phyloP scores from a whole-genome alignment of 495 filamentous ascomycete species.

The Neurospora sp. region DNA sequence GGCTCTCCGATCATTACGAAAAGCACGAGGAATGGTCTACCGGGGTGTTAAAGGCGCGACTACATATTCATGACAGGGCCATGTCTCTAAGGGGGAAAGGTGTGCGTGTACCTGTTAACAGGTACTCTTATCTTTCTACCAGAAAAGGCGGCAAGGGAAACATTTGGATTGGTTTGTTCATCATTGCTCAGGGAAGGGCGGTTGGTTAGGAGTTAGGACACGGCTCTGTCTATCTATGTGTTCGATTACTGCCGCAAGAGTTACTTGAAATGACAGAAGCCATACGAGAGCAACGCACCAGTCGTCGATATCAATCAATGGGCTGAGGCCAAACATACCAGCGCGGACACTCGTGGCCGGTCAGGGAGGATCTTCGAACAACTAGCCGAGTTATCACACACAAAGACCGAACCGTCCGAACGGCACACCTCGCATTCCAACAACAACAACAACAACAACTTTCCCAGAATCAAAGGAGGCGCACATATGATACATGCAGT shows the following conservation, averaged over 20 bases:
- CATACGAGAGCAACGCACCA: neutral
- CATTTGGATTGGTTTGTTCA: neutral
- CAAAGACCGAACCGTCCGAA: neutral
- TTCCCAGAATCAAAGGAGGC: neutral
- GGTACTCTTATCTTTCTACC: neutral
- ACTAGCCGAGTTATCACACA: neutral
- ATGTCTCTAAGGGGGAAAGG: neutral
- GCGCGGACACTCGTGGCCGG: neutral
- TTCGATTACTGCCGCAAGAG: neutral
- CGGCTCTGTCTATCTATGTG: neutral
- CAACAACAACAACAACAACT: neutral
- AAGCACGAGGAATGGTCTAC: neutral
- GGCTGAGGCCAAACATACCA: neutral
- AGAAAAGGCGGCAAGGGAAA: neutral
- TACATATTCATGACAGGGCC: neutral
- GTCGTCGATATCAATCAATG: neutral
- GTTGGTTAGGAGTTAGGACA: neutral
- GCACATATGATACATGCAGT: neutral
- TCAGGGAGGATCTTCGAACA: neutral
- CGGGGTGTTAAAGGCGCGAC: neutral
- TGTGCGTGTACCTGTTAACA: neutral
- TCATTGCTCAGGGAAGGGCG: neutral
- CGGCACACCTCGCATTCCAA: neutral
- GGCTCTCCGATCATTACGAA: neutral
- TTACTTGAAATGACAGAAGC: neutral